These are phyloP conservation scores for Pseudofabraea citricarpa DNA, from an alignment of 2,329 filamentous ascomycete species.

Conservation along the genomic window DNA sequence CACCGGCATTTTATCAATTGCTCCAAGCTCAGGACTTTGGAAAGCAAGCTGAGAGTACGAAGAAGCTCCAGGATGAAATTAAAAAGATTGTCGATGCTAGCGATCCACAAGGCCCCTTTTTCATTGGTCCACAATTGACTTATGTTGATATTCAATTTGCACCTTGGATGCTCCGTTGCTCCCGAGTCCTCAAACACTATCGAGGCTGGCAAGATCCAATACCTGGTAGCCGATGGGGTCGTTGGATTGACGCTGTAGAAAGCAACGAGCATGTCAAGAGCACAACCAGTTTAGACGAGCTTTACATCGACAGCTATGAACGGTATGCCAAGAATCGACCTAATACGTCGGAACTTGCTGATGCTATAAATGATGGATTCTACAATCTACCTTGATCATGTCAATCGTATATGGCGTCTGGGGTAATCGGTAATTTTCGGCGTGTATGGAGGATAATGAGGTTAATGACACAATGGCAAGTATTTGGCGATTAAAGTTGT, in stretches of 20 bases:
- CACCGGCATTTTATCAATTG: constrained; percentile 71
- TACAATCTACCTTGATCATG: background rate
- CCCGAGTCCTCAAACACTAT: constrained; percentile 32
- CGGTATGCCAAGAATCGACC: constrained; percentile 60
- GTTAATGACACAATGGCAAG: too few species aligned
- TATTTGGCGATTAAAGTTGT: too few species aligned
- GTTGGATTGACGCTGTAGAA: constrained; percentile 33
- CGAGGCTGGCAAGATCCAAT: constrained; percentile 32
- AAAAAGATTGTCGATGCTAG: constrained; percentile 32
- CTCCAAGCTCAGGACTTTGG: constrained; percentile 58
- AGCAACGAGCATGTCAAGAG: constrained; percentile 30
- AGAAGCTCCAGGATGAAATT: constrained; percentile 63
- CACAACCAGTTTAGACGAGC: constrained; percentile 37
- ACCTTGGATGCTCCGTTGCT: constrained; percentile 34
- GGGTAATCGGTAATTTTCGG: too few species aligned
- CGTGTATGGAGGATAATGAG: too few species aligned
- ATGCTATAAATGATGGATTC: constrained; percentile 53
- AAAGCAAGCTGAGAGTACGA: constrained; percentile 53
- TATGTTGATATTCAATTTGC: constrained; percentile 35
- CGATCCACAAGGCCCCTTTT: constrained; percentile 29
- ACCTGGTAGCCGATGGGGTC: constrained; percentile 29
- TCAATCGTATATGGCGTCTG: too few species aligned
- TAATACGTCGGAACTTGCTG: constrained; percentile 51
- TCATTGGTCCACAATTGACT: constrained; percentile 28
- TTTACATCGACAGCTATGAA: constrained; percentile 67